A percentile compares a stretch with the other conserved stretches of the same genome.
Evolutionary conservation across 2,329 filamentous ascomycete species (phyloP).

Genomic region (Thielaviopsis populi): DNA sequence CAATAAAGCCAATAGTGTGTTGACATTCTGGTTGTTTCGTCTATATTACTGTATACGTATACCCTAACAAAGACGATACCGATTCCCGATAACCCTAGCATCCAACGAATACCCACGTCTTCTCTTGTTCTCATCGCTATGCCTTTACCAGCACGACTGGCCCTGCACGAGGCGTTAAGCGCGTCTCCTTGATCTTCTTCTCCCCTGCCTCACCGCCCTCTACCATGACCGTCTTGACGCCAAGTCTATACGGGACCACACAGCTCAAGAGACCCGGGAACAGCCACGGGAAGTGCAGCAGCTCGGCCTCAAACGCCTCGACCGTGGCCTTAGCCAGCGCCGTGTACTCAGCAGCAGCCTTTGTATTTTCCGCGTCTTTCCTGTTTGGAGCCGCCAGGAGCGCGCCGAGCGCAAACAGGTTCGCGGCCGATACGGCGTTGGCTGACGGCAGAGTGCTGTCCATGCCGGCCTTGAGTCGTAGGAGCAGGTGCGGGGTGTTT

Average conservation of each 20-base stretch:
- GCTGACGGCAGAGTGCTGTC: slow-evolving; percentile 81
- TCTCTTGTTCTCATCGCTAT: background rate
- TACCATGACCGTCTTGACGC: slow-evolving; percentile 32
- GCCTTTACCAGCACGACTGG: slow-evolving; percentile 8
- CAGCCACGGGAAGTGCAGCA: slow-evolving; percentile 83
- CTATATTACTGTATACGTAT: background rate
- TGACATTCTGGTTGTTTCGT: background rate
- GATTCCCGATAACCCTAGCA: background rate
- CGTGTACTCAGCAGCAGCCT: slow-evolving; percentile 31
- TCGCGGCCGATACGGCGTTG: slow-evolving; percentile 74
- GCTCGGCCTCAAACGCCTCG: slow-evolving; percentile 76
- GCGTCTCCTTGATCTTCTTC: slow-evolving; percentile 6
- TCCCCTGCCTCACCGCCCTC: background rate
- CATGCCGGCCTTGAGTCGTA: slow-evolving; percentile 89
- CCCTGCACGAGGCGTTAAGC: slow-evolving; percentile 2
- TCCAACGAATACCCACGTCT: no score
- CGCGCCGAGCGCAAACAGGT: slow-evolving; percentile 65
- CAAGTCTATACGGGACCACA: slow-evolving; percentile 60
- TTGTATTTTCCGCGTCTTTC: background rate
- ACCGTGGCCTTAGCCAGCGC: slow-evolving; percentile 57
- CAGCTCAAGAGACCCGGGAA: slow-evolving; percentile 67
- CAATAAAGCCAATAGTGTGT: background rate
- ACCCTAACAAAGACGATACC: background rate
- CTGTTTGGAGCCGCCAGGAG: slow-evolving; percentile 46
- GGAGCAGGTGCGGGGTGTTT: slow-evolving; percentile 52